A percentile compares a stretch with the other conserved stretches of the same genome.
Conservation (phyloP, 2,329 filamentous ascomycete species). For the Alternaria viburni region DNA sequence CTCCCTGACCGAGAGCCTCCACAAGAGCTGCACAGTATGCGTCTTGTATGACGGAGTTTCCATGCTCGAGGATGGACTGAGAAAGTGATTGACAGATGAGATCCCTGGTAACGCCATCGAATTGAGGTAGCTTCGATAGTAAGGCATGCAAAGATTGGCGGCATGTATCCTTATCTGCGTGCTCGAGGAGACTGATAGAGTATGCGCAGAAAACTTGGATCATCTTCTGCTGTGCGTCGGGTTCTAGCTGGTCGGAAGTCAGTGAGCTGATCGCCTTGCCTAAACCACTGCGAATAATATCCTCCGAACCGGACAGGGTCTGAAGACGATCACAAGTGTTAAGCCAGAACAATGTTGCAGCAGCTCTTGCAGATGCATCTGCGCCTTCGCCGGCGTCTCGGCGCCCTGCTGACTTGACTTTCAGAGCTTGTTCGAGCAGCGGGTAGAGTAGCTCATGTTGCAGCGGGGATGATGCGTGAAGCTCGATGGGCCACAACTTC, state of each 20-base stretch:
- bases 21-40: conserved; percentile 29
- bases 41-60: conserved; percentile 23
- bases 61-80: conserved; percentile 28
- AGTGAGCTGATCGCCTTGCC: conserved; percentile 32
- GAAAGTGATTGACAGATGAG: conserved; percentile 26
- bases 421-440: conserved; percentile 32
- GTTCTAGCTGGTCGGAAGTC: conserved; percentile 16
- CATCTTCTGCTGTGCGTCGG: conserved; percentile 21
- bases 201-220: conserved; percentile 36
- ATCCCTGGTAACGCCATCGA: conserved; percentile 10
- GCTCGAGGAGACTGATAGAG: conserved; percentile 32
- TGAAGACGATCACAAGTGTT: conserved; percentile 32
- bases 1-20: conserved; percentile 13
- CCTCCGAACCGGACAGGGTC: conserved; percentile 28
- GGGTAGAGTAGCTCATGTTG: conserved; percentile 35
- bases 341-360: conserved; percentile 38
- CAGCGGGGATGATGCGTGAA: conserved; percentile 32
- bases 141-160: conserved; percentile 25
- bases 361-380: conserved; percentile 25
- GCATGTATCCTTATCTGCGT: conserved; percentile 21
- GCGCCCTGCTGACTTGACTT: conserved; percentile 23
- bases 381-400: conserved; percentile 15
- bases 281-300: conserved; percentile 26
- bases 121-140: conserved; percentile 21
- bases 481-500: conserved; percentile 39